Percentiles rank a stretch among this genome's conserved stretches.
Conservation (phyloP, 2,329 filamentous ascomycete genomes). For the Stylonectria norvegica region DNA sequence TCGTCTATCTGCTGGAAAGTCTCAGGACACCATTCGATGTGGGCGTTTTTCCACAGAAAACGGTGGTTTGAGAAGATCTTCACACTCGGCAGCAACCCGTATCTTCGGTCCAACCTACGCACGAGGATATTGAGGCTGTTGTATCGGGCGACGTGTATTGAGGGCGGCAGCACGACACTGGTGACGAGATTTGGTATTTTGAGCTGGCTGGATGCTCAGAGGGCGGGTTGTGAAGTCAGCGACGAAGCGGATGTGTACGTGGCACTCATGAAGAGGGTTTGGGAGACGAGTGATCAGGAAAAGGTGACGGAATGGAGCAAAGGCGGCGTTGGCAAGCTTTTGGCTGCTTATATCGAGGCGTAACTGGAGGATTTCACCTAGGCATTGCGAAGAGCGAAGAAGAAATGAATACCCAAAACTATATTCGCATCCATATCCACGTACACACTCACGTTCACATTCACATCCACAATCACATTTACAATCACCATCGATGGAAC, state of each 20-base stretch:
- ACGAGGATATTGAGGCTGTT: slow-evolving; percentile 60
- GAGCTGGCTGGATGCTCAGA: slow-evolving; percentile 68
- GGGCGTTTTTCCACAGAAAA: slow-evolving; percentile 56
- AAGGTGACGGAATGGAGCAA: slow-evolving; percentile 66
- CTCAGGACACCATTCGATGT: slow-evolving; percentile 59
- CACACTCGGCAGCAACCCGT: slow-evolving; percentile 64
- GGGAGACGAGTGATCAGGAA: slow-evolving; percentile 64
- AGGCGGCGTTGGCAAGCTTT: too few relatives aligned
- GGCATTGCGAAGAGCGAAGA: too few relatives aligned
- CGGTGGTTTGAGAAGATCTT: slow-evolving; percentile 74
- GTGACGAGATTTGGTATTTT: slow-evolving; percentile 72
- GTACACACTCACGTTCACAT: too few relatives aligned
- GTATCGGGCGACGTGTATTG: slow-evolving; percentile 63
- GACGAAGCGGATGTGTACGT: slow-evolving; percentile 50
- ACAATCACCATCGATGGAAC: too few relatives aligned
- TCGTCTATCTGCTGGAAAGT: slow-evolving; percentile 66
- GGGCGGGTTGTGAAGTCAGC: slow-evolving; percentile 39
- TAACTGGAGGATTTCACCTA: too few relatives aligned
- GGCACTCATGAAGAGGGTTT: slow-evolving; percentile 55
- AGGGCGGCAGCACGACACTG: slow-evolving; percentile 74
- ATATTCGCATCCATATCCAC: too few relatives aligned
- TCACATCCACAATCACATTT: too few relatives aligned
- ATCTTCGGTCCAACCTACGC: slow-evolving; percentile 56
- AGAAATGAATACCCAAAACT: too few relatives aligned
- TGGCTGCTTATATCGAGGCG: too few relatives aligned